phyloP scores from a whole-genome alignment of 371 early-diverging fungal species.

The Haplosporangium sp. region DNA sequence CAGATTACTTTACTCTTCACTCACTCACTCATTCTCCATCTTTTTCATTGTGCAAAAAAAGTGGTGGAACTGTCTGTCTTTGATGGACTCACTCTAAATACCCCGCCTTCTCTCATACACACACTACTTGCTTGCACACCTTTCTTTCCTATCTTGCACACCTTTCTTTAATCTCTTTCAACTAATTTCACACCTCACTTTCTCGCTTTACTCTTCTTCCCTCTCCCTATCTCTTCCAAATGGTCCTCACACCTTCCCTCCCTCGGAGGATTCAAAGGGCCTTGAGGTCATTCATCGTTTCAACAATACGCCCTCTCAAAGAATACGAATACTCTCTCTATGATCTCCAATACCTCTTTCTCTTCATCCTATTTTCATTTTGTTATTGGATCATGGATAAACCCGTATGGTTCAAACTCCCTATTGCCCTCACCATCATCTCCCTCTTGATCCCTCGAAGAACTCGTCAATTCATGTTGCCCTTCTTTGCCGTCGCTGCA shows the following conservation, averaged over 20 bases:
- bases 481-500: slow-evolving; percentile 69
- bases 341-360: slow-evolving; percentile 57
- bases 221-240: not conserved
- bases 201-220: not conserved
- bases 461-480: slow-evolving; percentile 60
- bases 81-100: slow-evolving; percentile 4
- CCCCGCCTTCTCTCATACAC: not conserved
- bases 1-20: not conserved
- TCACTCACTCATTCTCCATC: not conserved
- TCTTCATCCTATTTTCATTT: slow-evolving; percentile 46
- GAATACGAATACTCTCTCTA: slow-evolving; percentile 48
- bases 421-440: slow-evolving; percentile 33
- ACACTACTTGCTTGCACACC: not conserved
- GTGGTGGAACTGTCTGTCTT: not conserved
- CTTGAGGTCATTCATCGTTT: slow-evolving; percentile 15
- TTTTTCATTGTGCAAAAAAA: not conserved
- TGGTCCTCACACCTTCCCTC: slow-evolving; percentile 31
- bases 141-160: not conserved
- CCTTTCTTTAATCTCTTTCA: not conserved
- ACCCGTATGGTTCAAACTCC: slow-evolving; percentile 50
- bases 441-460: slow-evolving; percentile 48
- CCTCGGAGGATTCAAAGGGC: slow-evolving; percentile 33
- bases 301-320: slow-evolving; percentile 37
- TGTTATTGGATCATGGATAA: slow-evolving; percentile 56
- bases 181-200: not conserved